Percentiles rank a stretch among this genome's conserved stretches.
These are phyloP conservation scores for Tricholomella constricta DNA, from an alignment of 768 basidiomycete genomes.

Conservation along the genomic window DNA sequence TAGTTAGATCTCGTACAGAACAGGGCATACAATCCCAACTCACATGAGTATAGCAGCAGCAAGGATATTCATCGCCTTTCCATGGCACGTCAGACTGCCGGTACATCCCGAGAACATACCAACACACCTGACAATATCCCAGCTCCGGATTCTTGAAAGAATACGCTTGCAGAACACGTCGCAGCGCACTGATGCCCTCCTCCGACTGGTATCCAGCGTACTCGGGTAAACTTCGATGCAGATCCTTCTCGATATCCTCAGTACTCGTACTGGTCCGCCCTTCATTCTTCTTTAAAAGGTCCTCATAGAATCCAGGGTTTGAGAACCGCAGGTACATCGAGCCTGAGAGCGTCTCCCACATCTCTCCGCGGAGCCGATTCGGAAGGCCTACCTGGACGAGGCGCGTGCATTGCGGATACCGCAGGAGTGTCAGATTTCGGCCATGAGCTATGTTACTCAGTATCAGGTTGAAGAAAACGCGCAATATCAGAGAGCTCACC, in stretches of 20 bases:
- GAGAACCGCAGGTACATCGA: constrained; percentile 88
- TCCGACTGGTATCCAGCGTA: constrained; percentile 94
- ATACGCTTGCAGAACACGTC: constrained; percentile 93
- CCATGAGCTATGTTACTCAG: constrained; percentile 67
- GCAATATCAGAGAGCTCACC: constrained; percentile 44
- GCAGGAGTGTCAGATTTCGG: constrained; percentile 90
- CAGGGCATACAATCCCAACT: constrained; percentile 19
- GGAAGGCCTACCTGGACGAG: constrained; percentile 96
- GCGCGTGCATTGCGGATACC: constrained; percentile 97
- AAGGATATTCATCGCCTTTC: constrained; percentile 94
- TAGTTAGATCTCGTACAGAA: constrained; percentile 11
- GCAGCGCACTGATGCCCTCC: constrained; percentile 80
- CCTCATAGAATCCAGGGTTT: constrained; percentile 81
- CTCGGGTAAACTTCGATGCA: constrained; percentile 94
- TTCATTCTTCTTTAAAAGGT: constrained; percentile 72
- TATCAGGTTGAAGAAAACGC: constrained; percentile 6
- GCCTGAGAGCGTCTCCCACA: constrained; percentile 97
- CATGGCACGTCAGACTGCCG: constrained; percentile 4
- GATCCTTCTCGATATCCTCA: constrained; percentile 98
- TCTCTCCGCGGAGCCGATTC: constrained; percentile 90
- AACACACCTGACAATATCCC: constrained; percentile 87
- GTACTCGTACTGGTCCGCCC: constrained; percentile 86
- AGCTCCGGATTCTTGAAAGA: constrained; percentile 93
- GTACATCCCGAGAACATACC: background rate
- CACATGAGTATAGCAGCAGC: constrained; percentile 94